A percentile compares a stretch with the other conserved stretches of the same genome.
phyloP scores from a whole-genome alignment of 805 yeast species.

The Saccharomycopsis sp. region DNA sequence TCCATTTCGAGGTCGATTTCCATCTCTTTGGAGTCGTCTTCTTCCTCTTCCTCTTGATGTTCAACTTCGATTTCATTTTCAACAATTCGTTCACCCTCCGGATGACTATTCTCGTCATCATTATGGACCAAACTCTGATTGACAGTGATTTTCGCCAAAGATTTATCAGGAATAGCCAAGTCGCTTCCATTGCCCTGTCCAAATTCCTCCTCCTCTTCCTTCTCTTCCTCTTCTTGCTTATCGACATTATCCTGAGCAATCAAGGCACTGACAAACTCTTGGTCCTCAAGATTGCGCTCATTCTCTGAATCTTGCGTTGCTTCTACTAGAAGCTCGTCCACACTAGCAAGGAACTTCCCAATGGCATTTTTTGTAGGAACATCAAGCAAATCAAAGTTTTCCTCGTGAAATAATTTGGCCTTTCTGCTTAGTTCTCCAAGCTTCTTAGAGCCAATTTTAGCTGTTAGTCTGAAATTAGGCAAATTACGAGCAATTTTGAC shows the following conservation, averaged over 20 bases:
- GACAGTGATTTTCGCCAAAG: slow-evolving; percentile 11
- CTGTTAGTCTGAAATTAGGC: slow-evolving; percentile 40
- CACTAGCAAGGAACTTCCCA: slow-evolving; percentile 24
- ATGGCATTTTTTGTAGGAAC: slow-evolving; percentile 25
- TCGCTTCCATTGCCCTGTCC: slow-evolving; percentile 19
- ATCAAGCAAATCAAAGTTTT: slow-evolving; percentile 23
- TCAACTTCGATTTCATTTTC: neutral
- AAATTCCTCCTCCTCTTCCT: slow-evolving; percentile 5
- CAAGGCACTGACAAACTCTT: slow-evolving; percentile 15
- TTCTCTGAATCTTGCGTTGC: slow-evolving; percentile 21
- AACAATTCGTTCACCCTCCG: neutral
- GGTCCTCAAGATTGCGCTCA: slow-evolving; percentile 15
- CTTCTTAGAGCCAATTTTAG: slow-evolving; percentile 25
- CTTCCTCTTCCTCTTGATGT: neutral
- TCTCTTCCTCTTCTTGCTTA: neutral
- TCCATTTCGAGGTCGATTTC: neutral
- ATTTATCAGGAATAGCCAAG: slow-evolving; percentile 16
- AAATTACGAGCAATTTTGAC: slow-evolving; percentile 48
- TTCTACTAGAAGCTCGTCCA: slow-evolving; percentile 25
- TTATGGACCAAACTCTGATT: slow-evolving; percentile 3
- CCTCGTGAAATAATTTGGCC: slow-evolving; percentile 6
- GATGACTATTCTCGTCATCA: slow-evolving; percentile 11
- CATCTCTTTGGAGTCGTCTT: neutral
- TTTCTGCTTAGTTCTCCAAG: slow-evolving; percentile 10
- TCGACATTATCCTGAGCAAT: slow-evolving; percentile 16